Base-by-base conservation (phyloP, 768 basidiomycete species). In the Rubroboletus satanas region DNA sequence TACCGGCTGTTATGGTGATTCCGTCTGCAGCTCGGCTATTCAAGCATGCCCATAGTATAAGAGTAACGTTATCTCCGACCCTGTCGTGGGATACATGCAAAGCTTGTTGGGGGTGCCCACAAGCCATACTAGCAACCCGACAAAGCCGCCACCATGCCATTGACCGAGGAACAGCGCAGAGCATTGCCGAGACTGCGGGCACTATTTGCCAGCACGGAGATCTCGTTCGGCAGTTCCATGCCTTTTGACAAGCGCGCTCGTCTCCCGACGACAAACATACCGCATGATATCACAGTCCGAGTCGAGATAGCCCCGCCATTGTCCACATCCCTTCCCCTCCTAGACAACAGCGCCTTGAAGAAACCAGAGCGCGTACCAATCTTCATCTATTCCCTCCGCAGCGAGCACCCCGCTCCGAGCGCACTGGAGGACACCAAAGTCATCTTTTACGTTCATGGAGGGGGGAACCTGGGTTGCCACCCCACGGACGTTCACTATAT, bases 371-470 rank as follows among this genome's bases (percentile, higher is more conserved):
- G 26, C 8, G 51, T 56, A 7, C 60, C 55, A 2, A 32, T 61
- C n/a, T 61, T 61, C 31, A 54, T 50, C 11, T 61, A 57, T 38
- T 17, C 46, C 7, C 49, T 50, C 32, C 21, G 33, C 17, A 37
- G 36, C 21, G 10, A 35, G n/a, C 17, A 15, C 26, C n/a, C 17
- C n/a, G 17, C 15, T 1, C 1, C 38, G 5, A 49, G 15, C n/a
- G 18, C 31, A n/a, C 47, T 35, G 2, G 29, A 50, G 10, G 51
- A 61, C 14, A 26, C 32, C 49, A 56, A 61, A 15, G 58, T 61
- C 28, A 50, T 61, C 17, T 50, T 61, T 37, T 54, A 48, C 15
- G 10, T 59, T 1, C 59, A 61, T 18, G 59, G 59, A 9, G 59
- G 59, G 17, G 59, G 57, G 0, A 59, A 51, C 32, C 0, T 59